These are phyloP conservation scores for Solanum chiquidenum DNA, from an alignment of 257 asterid species.

Conservation along the genomic window DNA sequence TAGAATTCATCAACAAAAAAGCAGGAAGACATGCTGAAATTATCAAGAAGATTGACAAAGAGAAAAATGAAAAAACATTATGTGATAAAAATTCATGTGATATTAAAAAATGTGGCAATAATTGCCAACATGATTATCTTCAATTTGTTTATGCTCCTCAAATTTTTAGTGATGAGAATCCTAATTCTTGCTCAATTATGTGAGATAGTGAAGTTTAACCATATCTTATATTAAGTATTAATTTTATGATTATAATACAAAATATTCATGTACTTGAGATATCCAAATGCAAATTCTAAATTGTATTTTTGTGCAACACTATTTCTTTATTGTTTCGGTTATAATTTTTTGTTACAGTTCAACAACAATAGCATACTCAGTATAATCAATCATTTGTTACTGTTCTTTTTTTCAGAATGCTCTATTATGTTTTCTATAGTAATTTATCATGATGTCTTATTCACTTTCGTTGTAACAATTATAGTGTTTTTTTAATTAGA, in stretches of 20 bases:
- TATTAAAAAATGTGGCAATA: neutral
- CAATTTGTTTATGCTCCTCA: slow-evolving; percentile 42
- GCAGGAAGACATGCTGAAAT: slow-evolving; percentile 44
- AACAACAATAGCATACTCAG: neutral
- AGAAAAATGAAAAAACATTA: neutral
- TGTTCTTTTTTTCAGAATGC: neutral
- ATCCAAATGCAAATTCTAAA: neutral
- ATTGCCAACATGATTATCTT: neutral
- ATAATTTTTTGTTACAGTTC: neutral
- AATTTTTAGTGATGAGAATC: slow-evolving; percentile 70
- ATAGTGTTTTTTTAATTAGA: too few relatives aligned
- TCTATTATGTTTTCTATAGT: neutral
- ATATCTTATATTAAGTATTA: neutral
- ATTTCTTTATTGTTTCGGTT: neutral
- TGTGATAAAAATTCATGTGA: neutral
- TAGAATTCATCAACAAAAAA: slow-evolving; percentile 37
- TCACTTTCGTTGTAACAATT: neutral
- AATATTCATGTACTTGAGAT: neutral
- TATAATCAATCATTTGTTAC: neutral
- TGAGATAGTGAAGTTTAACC: slow-evolving; percentile 2
- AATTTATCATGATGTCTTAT: neutral
- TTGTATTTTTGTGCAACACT: neutral
- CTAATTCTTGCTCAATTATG: slow-evolving; percentile 52
- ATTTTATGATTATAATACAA: neutral
- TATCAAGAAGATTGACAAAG: slow-evolving; percentile 3